Percentiles rank a stretch among this genome's conserved stretches.
Conservation (phyloP, 441 rosid genomes). For the Geranium incanum region DNA sequence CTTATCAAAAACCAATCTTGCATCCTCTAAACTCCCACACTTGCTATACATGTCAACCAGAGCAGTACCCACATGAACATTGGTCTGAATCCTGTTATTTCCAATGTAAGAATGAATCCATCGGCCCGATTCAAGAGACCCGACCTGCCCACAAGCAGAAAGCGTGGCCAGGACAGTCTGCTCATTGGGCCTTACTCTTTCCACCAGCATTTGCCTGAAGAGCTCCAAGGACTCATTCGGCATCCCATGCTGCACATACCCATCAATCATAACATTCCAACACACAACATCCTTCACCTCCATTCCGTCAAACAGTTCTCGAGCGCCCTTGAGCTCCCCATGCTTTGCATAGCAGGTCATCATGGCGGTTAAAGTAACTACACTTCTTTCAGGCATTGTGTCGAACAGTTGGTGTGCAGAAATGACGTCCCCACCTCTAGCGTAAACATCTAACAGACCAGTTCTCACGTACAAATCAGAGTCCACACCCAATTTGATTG, state of each 20-base stretch:
- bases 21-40: conserved; percentile 60
- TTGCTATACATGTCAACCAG: conserved; percentile 57
- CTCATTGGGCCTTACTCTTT: conserved; percentile 39
- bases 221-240: conserved; percentile 42
- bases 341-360: conserved; percentile 35
- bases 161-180: conserved; percentile 46
- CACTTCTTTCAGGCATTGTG: conserved; percentile 31
- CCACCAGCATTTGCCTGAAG: conserved; percentile 43
- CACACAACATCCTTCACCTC: conserved; percentile 51
- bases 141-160: conserved; percentile 59
- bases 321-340: conserved; percentile 51
- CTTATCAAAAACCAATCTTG: conserved; percentile 41
- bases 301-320: conserved; percentile 43
- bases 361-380: conserved; percentile 39
- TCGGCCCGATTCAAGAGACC: conserved; percentile 56
- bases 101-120: conserved; percentile 54
- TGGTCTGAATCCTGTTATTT: conserved; percentile 35
- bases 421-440: conserved; percentile 30
- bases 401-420: conserved; percentile 41
- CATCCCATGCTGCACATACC: conserved; percentile 48
- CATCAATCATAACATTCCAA: conserved; percentile 81
- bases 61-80: conserved; percentile 48
- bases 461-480: conserved; percentile 48
- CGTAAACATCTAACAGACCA: conserved; percentile 36
- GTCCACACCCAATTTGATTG: conserved; percentile 46